phyloP scores from a whole-genome alignment of 257 asterid genomes.

The Salvia miltiorrhiza region DNA sequence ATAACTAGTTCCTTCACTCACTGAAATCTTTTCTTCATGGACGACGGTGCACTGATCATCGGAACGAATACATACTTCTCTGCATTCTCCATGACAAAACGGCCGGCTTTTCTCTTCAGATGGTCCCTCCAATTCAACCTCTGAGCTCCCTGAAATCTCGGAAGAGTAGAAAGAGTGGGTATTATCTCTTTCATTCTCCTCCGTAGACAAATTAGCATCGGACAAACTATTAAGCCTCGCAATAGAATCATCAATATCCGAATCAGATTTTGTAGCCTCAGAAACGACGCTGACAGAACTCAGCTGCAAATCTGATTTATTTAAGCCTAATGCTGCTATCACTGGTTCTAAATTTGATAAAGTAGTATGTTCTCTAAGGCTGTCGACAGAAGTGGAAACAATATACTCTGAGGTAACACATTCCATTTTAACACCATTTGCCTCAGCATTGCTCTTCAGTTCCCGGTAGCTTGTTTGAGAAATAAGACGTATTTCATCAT shows the following conservation, averaged over 20 bases:
- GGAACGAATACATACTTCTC: conserved; percentile 15
- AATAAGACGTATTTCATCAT: conserved; percentile 15
- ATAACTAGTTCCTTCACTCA: conserved; percentile 20
- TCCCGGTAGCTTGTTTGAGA: conserved; percentile 23
- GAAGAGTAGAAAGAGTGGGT: conserved; percentile 12
- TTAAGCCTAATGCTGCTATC: conserved; percentile 15
- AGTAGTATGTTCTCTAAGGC: conserved; percentile 23
- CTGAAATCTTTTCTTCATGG: conserved; percentile 23
- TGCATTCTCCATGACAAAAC: conserved; percentile 11
- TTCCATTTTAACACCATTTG: conserved; percentile 27
- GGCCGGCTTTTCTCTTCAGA: conserved; percentile 9
- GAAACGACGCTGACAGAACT: conserved; percentile 21
- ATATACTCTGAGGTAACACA: conserved; percentile 26
- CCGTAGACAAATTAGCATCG: conserved; percentile 6
- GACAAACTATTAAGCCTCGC: conserved; percentile 21
- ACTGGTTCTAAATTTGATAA: conserved; percentile 22
- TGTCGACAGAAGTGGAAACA: conserved; percentile 20
- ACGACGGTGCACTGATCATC: conserved; percentile 22
- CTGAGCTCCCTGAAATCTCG: conserved; percentile 28
- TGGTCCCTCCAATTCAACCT: conserved; percentile 17
- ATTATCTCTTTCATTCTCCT: conserved; percentile 20
- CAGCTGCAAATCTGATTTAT: conserved; percentile 20
- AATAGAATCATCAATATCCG: conserved; percentile 20
- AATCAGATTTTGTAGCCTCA: conserved; percentile 26
- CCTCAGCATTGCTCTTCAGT: conserved; percentile 21